These are phyloP conservation scores for Saturnispora diversa DNA, from an alignment of 805 yeast genomes.

Conservation along the genomic window DNA sequence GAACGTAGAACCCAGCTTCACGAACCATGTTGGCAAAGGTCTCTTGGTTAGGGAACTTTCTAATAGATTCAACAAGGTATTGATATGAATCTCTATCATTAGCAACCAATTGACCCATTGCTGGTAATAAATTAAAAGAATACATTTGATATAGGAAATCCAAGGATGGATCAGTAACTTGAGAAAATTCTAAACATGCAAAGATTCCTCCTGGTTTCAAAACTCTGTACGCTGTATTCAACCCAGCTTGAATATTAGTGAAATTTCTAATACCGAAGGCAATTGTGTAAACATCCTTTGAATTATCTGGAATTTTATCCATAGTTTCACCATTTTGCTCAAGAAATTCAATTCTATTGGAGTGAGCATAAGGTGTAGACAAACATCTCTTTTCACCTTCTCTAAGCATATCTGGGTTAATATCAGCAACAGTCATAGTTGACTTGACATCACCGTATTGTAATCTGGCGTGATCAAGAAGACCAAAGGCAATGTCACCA, in stretches of 20 bases:
- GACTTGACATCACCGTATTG: conserved; percentile 67
- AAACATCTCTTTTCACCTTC: conserved; percentile 81
- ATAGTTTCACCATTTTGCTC: conserved; percentile 91
- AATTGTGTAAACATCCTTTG: conserved; percentile 92
- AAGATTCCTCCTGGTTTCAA: conserved; percentile 96
- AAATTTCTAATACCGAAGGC: conserved; percentile 97
- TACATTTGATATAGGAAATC: conserved; percentile 79
- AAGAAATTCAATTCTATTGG: conserved; percentile 65
- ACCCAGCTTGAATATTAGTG: conserved; percentile 88
- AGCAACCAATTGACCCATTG: conserved; percentile 93
- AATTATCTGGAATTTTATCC: conserved; percentile 74
- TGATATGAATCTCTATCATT: conserved; percentile 95
- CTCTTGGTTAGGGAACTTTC: conserved; percentile 87
- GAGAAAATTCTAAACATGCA: conserved; percentile 92
- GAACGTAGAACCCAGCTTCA: conserved; percentile 89
- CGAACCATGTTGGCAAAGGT: conserved; percentile 85
- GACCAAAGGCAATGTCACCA: conserved; percentile 95
- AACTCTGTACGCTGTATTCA: conserved; percentile 91
- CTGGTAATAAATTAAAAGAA: conserved; percentile 79
- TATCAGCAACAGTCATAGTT: conserved; percentile 87
- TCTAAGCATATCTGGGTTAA: conserved; percentile 89
- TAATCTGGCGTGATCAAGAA: conserved; percentile 80
- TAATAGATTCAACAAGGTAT: conserved; percentile 90
- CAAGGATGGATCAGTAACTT: conserved; percentile 71
- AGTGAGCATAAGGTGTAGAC: conserved; percentile 50